Evolutionary conservation across 2,329 filamentous ascomycete species (phyloP).

Genomic region (Aspergillus flavus): DNA sequence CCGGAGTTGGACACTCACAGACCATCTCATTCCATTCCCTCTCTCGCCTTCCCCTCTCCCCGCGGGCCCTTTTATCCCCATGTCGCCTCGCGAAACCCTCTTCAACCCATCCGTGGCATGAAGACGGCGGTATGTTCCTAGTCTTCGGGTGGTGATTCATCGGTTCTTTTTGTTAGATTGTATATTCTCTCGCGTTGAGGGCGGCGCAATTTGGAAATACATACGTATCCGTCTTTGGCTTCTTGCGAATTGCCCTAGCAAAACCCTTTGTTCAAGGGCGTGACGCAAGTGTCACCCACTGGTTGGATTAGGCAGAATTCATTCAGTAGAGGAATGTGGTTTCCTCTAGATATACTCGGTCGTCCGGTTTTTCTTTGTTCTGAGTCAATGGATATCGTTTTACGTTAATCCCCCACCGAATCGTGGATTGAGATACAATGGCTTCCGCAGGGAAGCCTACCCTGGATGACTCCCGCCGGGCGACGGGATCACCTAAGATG

Average conservation of each 20-base stretch:
- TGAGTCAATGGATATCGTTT: conserved; percentile 44
- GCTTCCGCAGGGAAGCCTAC: conserved; percentile 47
- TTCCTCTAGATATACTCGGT: conserved; percentile 31
- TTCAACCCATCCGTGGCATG: conserved; percentile 20
- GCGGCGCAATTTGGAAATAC: conserved; percentile 5
- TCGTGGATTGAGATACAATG: conserved; percentile 42
- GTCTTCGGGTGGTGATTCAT: conserved; percentile 15
- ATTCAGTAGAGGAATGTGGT: conserved; percentile 42
- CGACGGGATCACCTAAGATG: conserved; percentile 49
- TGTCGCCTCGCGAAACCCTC: conserved; percentile 19
- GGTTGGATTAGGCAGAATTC: conserved; percentile 17
- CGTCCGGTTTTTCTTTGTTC: conserved; percentile 29
- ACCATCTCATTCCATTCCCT: conserved; percentile 6
- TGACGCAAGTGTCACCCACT: conserved; percentile 6
- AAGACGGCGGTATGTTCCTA: conserved; percentile 14
- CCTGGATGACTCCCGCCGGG: conserved; percentile 49
- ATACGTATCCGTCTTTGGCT: background rate
- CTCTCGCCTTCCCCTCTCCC: conserved; percentile 20
- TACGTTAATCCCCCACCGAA: conserved; percentile 38
- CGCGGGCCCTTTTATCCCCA: conserved; percentile 22
- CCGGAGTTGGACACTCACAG: conserved; percentile 8
- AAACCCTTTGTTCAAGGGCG: conserved; percentile 3
- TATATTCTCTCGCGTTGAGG: conserved; percentile 8
- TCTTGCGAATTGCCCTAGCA: conserved; percentile 1
- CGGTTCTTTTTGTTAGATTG: conserved; percentile 13